phyloP scores from a whole-genome alignment of 2,329 filamentous ascomycete genomes.

The Thelonectria rubi region DNA sequence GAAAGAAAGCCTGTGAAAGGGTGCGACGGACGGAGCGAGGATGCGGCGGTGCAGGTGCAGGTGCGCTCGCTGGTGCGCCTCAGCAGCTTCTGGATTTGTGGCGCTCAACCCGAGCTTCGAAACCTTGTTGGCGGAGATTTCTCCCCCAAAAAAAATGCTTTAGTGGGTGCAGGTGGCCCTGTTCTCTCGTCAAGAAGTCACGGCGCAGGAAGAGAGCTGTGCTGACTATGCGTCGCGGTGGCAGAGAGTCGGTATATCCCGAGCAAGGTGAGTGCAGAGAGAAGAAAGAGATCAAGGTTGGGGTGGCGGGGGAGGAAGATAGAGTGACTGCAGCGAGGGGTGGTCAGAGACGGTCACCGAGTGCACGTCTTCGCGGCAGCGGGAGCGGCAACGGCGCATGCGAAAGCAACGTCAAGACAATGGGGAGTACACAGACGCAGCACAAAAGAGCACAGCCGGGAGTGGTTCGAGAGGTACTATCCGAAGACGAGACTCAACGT shows the following conservation, averaged over 20 bases:
- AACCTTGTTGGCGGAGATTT: constrained; percentile 35
- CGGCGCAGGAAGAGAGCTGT: constrained; percentile 21
- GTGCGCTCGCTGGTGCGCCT: constrained; percentile 6
- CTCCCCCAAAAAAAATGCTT: constrained; percentile 33
- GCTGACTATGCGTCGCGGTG: constrained; percentile 19
- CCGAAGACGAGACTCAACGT: not conserved
- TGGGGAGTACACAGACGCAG: not conserved
- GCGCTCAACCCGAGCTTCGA: constrained; percentile 40
- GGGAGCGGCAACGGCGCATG: constrained; percentile 4
- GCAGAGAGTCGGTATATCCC: not conserved
- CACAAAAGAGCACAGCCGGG: constrained; percentile 26
- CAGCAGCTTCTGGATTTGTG: constrained; percentile 36
- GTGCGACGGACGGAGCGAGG: too few relatives aligned
- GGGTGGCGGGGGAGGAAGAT: constrained; percentile 4
- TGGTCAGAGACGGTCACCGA: constrained; percentile 22
- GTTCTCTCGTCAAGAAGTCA: constrained; percentile 17
- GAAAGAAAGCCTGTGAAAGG: not conserved
- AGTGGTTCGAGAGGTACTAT: constrained; percentile 21
- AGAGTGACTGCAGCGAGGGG: constrained; percentile 19
- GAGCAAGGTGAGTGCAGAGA: constrained; percentile 11
- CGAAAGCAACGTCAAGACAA: not conserved
- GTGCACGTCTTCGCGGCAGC: constrained; percentile 21
- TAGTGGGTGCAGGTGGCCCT: constrained; percentile 22
- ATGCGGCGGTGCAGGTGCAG: not conserved
- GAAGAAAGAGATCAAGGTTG: constrained; percentile 8